Base-by-base conservation (phyloP, 345 rosid genomes). In the Melaleuca alternifolia region DNA sequence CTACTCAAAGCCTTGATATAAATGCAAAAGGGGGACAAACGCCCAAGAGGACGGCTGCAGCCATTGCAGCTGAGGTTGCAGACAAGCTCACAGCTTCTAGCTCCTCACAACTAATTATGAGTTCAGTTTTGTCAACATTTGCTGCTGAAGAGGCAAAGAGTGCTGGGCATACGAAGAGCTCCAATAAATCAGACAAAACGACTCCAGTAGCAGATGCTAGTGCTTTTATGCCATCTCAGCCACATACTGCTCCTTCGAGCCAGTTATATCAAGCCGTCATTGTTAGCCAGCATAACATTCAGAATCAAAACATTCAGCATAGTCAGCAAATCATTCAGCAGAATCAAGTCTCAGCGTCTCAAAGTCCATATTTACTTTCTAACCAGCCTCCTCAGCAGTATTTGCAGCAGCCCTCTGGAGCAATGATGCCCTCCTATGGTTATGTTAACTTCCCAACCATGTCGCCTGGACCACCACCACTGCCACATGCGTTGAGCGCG, bases 31-130 rank as follows among this genome's bases (percentile, higher is more conserved):
- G 90, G 59, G 94, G 91, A 86, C 93, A 94, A 88, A 87, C 95
- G 24, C 91, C 94, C 41, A 93, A 88, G 92, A 93, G 90, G 90
- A 94, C 94, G 1, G 94, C 99, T 86, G 98, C 99, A 75, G 93
- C 94, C 83, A 93, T 97, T 88, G 99, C 99, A 88, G 99, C 99
- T 1, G 97, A 96, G 96, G 98, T 97, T 88, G 98, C 98, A 53
- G 99, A 95, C 89, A 94, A 93, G 91, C 96, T 95, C 77, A 88
- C 98, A 50, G 95, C 99, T 51, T 97, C 99, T 5, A 94, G 93
- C 90, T 96, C 98, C 54, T 96, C 99, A 51, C 98, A 95, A 79
- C 86, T 97, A 93, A 97, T 97, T 82, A 96, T 95, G 99, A 98
- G 93, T 50, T 94, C 98, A 46, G 97, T 95, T 85, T 93, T 97